Conservation (phyloP, 2,329 filamentous ascomycete genomes). For the Verticillium nonalfalfae region DNA sequence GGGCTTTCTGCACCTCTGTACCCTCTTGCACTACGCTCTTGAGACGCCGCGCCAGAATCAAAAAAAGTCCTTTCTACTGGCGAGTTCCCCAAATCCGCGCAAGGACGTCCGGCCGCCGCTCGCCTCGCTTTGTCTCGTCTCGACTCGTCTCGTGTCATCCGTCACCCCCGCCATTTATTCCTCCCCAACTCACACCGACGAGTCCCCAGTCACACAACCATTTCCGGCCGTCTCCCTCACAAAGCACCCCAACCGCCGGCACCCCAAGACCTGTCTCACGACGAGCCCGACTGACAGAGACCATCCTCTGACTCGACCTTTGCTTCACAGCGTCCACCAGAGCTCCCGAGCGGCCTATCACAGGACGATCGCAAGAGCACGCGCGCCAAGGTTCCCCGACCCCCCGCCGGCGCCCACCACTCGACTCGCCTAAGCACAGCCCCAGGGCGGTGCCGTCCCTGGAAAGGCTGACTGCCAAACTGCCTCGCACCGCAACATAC, state of each 20-base stretch:
- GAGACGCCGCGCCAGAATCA: constrained; percentile 1
- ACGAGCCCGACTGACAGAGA: neutral
- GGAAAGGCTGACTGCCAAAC: constrained; percentile 38
- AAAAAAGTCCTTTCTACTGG: neutral
- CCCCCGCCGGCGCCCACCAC: constrained; percentile 11
- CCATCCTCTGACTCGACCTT: constrained; percentile 1
- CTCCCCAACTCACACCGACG: neutral
- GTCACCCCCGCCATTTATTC: neutral
- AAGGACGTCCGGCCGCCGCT: constrained; percentile 1
- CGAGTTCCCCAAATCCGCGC: constrained; percentile 1
- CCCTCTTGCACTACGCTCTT: neutral
- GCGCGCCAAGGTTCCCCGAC: constrained; percentile 4
- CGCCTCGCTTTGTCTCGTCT: constrained; percentile 1
- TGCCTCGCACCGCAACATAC: constrained; percentile 28
- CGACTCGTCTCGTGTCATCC: neutral
- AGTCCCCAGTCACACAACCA: neutral
- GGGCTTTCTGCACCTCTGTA: neutral
- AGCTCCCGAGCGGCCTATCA: constrained; percentile 1
- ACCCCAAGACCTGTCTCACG: neutral
- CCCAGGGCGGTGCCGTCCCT: constrained; percentile 30
- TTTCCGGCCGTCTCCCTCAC: neutral
- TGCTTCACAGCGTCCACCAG: neutral
- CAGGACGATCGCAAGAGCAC: constrained; percentile 1
- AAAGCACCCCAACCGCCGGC: neutral
- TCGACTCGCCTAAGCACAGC: constrained; percentile 32